phyloP scores from a whole-genome alignment of 371 early-diverging fungal species.

The Basidiobolus heterosporus region DNA sequence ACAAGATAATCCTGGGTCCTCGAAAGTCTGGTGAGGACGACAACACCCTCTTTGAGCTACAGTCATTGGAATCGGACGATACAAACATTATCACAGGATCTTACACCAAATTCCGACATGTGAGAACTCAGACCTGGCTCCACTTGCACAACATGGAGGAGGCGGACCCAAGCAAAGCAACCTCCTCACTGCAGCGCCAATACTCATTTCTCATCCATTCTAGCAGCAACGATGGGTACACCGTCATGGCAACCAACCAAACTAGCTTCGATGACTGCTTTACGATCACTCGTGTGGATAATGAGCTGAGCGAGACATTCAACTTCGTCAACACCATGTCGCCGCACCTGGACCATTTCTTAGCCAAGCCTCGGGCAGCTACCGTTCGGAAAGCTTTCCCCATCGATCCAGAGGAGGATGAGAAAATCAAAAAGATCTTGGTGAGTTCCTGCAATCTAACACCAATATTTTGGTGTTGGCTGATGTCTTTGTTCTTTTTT shows the following conservation, averaged over 20 bases:
- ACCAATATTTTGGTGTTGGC: too few relatives aligned
- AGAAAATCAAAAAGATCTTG: slow-evolving; percentile 10
- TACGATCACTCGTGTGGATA: slow-evolving; percentile 15
- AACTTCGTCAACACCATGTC: slow-evolving; percentile 18
- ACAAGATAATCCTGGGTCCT: not conserved
- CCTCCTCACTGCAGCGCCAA: too few relatives aligned
- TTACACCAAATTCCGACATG: slow-evolving; percentile 25
- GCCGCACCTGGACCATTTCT: slow-evolving; percentile 14
- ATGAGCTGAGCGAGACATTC: slow-evolving; percentile 12
- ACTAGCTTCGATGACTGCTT: slow-evolving; percentile 17
- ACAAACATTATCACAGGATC: slow-evolving; percentile 15
- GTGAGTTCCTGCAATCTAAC: slow-evolving; percentile 5
- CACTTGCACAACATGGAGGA: slow-evolving; percentile 9
- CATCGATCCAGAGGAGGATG: slow-evolving; percentile 8
- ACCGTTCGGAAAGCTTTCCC: slow-evolving; percentile 7
- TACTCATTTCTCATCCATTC: slow-evolving; percentile 2
- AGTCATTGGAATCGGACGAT: slow-evolving; percentile 11
- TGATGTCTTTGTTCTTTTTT: not conserved
- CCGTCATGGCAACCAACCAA: not conserved
- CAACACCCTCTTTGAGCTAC: slow-evolving; percentile 17
- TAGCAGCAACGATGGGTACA: not conserved
- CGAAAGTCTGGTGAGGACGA: slow-evolving; percentile 9
- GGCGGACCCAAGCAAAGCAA: too few relatives aligned
- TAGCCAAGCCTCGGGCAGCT: slow-evolving; percentile 7
- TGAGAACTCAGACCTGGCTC: slow-evolving; percentile 29